Evolutionary conservation across 805 yeast genomes (phyloP).

Genomic region (Candida maesae): DNA sequence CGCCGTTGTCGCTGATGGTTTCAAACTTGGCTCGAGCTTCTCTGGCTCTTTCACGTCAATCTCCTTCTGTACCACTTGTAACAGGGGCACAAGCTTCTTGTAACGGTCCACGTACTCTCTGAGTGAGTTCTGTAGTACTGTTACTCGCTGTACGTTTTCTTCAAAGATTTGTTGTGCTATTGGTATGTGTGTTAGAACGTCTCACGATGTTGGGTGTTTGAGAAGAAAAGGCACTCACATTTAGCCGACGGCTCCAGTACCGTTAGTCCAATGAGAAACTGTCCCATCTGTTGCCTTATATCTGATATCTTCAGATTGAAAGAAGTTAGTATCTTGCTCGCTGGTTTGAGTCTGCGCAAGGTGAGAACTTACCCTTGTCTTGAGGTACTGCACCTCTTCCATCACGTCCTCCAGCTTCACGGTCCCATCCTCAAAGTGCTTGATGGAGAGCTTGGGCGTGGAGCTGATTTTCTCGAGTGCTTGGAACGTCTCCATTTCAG

Average conservation of each 20-base stretch:
- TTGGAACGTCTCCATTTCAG: conserved; percentile 27
- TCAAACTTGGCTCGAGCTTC: conserved; percentile 72
- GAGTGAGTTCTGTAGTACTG: conserved; percentile 34
- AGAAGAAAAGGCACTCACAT: conserved; percentile 17
- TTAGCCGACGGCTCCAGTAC: conserved; percentile 35
- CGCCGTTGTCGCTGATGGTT: conserved; percentile 30
- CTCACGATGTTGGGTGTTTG: neutral
- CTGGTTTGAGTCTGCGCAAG: neutral
- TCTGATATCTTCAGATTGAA: conserved; percentile 21
- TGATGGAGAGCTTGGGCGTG: conserved; percentile 28
- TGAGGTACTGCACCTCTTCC: conserved; percentile 34
- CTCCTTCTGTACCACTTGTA: conserved; percentile 43
- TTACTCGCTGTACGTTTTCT: conserved; percentile 33
- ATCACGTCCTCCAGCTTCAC: conserved; percentile 32
- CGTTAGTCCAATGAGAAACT: conserved; percentile 33
- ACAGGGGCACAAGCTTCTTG: conserved; percentile 42
- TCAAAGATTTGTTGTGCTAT: conserved; percentile 27
- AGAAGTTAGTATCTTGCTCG: conserved; percentile 2
- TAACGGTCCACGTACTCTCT: conserved; percentile 44
- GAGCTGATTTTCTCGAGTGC: conserved; percentile 28
- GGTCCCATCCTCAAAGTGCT: conserved; percentile 39
- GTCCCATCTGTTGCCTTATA: conserved; percentile 39
- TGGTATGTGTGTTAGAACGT: neutral
- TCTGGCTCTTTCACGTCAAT: conserved; percentile 50
- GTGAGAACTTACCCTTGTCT: conserved; percentile 24